These are phyloP conservation scores for Lophium mytilinum DNA, from an alignment of 495 filamentous ascomycete species.

Conservation along the genomic window DNA sequence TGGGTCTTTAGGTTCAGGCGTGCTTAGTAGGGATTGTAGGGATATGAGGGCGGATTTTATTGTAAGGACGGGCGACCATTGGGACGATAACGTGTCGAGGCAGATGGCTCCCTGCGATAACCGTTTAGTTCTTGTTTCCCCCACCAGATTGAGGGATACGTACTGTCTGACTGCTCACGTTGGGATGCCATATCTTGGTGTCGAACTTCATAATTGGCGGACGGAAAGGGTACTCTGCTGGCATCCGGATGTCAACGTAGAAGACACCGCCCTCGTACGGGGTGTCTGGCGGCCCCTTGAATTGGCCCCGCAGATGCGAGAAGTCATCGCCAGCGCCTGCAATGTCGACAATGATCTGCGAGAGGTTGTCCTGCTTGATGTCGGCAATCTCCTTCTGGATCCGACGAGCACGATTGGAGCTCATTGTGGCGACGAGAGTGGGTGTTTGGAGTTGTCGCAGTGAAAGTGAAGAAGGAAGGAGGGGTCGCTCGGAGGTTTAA, in stretches of 20 bases:
- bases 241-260: slow-evolving; percentile 76
- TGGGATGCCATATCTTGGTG: slow-evolving; percentile 97
- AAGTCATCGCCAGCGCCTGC: slow-evolving; percentile 60
- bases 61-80: slow-evolving; percentile 92
- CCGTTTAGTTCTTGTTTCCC: not conserved
- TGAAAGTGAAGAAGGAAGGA: not conserved
- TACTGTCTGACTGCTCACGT: slow-evolving; percentile 92
- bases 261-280: slow-evolving; percentile 89
- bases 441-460: not conserved
- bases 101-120: slow-evolving; percentile 80
- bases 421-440: slow-evolving; percentile 44
- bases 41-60: slow-evolving; percentile 93
- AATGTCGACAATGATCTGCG: slow-evolving; percentile 62
- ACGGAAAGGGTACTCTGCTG: slow-evolving; percentile 84
- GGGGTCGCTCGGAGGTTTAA: not conserved
- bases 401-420: slow-evolving; percentile 69
- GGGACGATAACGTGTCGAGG: slow-evolving; percentile 80
- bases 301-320: slow-evolving; percentile 74
- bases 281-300: slow-evolving; percentile 82
- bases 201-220: slow-evolving; percentile 89
- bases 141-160: slow-evolving; percentile 26
- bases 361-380: slow-evolving; percentile 67
- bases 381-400: slow-evolving; percentile 89
- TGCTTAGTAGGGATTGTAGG: slow-evolving; percentile 83
- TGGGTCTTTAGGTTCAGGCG: slow-evolving; percentile 91